These are phyloP conservation scores for Malus hybrid DNA, from an alignment of 331 rosid species.

Conservation along the genomic window DNA sequence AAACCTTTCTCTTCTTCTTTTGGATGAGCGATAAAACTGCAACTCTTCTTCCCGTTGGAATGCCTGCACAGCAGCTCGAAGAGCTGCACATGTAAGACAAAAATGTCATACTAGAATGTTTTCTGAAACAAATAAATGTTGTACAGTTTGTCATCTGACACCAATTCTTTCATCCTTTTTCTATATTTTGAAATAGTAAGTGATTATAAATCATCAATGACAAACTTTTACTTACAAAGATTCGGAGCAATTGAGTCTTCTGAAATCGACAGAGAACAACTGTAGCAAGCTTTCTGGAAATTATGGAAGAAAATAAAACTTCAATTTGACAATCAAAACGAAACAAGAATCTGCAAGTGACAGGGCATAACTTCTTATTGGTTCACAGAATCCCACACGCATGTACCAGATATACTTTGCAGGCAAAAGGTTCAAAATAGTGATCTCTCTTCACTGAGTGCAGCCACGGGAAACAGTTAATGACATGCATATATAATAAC, in stretches of 20 bases:
- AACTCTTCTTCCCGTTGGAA: conserved; percentile 85
- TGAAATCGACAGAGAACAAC: conserved; percentile 68
- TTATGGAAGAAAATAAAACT: not conserved
- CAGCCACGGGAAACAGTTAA: not conserved
- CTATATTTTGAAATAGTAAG: not conserved
- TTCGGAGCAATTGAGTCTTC: conserved; percentile 86
- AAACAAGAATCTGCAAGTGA: not conserved
- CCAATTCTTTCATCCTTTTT: not conserved
- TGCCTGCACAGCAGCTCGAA: conserved; percentile 90
- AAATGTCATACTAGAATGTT: conserved; percentile 4
- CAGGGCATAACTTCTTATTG: not conserved
- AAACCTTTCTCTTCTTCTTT: conserved; percentile 73
- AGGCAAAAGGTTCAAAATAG: not conserved
- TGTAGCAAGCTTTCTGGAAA: conserved; percentile 81
- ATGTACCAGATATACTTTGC: not conserved
- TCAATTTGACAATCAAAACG: not conserved
- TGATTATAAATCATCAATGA: not conserved
- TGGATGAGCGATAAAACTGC: conserved; percentile 65
- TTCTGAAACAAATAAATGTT: not conserved
- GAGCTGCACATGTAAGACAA: conserved; percentile 52
- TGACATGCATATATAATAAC: not conserved
- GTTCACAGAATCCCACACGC: not conserved
- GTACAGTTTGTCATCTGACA: not conserved
- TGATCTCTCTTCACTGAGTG: not conserved
- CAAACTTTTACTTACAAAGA: conserved; percentile 55